phyloP scores from a whole-genome alignment of 2,329 filamentous ascomycete genomes.

The Corinectria fuckeliana region DNA sequence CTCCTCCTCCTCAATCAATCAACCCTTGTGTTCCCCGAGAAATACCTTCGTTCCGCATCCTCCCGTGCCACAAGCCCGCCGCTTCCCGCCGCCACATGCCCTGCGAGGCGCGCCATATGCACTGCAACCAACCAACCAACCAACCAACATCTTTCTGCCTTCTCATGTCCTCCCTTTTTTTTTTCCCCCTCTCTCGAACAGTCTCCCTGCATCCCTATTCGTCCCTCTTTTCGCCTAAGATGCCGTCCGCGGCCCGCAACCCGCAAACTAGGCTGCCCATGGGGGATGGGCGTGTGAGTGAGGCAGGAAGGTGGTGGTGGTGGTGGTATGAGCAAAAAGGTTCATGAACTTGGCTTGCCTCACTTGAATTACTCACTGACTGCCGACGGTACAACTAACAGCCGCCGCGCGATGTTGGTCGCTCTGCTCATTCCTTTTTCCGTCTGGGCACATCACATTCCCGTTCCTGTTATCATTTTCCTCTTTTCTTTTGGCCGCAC shows the following conservation, averaged over 20 bases:
- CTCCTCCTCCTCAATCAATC: neutral
- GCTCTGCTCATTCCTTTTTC: neutral
- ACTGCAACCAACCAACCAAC: too few species aligned
- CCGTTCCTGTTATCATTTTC: too few species aligned
- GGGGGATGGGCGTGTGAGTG: neutral
- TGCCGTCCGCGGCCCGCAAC: neutral
- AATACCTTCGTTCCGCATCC: too few species aligned
- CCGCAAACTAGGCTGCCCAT: neutral
- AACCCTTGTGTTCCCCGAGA: slow-evolving; percentile 23
- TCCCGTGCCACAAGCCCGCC: slow-evolving; percentile 9
- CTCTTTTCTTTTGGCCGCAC: too few species aligned
- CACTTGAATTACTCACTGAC: too few species aligned
- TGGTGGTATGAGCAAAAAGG: too few species aligned
- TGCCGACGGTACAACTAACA: neutral
- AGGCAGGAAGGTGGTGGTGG: neutral
- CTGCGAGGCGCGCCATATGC: neutral
- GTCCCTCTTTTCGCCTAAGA: neutral
- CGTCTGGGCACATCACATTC: neutral
- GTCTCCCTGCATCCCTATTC: neutral
- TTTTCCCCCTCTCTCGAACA: neutral
- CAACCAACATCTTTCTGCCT: neutral
- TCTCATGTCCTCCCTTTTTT: neutral
- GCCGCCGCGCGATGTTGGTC: neutral
- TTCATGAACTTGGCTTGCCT: too few species aligned
- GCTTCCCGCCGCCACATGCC: neutral